phyloP scores from a whole-genome alignment of 176 grass and related monocot genomes.

The Leersia perrieri region DNA sequence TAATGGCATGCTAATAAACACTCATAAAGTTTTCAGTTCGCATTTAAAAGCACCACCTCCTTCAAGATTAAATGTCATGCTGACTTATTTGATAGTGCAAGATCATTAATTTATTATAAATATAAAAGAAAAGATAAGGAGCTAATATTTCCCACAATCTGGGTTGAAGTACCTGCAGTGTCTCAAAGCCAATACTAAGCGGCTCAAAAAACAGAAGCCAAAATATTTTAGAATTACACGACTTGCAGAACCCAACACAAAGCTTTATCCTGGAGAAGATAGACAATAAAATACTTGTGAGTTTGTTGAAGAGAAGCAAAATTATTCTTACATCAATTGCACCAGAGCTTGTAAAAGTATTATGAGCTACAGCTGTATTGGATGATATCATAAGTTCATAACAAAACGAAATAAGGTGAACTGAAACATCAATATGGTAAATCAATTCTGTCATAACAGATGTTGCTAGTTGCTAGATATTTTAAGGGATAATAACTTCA shows the following conservation, averaged over 20 bases:
- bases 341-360: conserved; percentile 16
- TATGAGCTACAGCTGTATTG: background rate
- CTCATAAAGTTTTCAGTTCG: conserved; percentile 3
- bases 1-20: background rate
- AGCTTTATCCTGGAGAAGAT: conserved; percentile 77
- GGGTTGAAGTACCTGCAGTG: conserved; percentile 78
- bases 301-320: conserved; percentile 32
- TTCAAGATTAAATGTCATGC: background rate
- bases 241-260: conserved; percentile 66
- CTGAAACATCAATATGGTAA: background rate
- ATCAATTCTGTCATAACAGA: background rate
- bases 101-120: background rate
- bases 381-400: background rate
- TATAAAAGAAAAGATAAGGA: conserved; percentile 1
- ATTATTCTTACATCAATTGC: background rate
- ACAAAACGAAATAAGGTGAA: background rate
- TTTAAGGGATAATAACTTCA: background rate
- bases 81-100: background rate
- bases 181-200: conserved; percentile 88
- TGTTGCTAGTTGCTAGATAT: background rate
- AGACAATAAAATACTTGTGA: conserved; percentile 18
- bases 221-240: conserved; percentile 80
- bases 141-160: conserved; percentile 1
- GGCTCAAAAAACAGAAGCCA: conserved; percentile 94
- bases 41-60: conserved; percentile 11